phyloP scores from a whole-genome alignment of 2,329 filamentous ascomycete species.

The Hysterium pulicare region DNA sequence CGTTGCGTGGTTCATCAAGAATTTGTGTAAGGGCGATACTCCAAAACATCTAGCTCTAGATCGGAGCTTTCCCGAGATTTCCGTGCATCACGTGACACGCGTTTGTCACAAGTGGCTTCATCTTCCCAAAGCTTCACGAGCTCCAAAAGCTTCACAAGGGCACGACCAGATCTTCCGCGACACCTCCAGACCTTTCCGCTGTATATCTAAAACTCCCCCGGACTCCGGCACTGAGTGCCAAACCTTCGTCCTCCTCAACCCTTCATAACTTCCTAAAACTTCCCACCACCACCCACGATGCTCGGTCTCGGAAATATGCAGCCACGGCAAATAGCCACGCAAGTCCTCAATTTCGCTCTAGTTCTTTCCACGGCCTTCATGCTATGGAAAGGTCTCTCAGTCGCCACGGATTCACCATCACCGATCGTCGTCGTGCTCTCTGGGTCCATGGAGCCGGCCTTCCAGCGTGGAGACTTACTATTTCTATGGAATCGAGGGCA shows the following conservation, averaged over 20 bases:
- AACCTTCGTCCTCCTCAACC: background rate
- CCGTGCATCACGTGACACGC: too few relatives aligned
- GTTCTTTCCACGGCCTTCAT: constrained; percentile 91
- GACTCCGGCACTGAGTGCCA: background rate
- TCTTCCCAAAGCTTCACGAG: too few relatives aligned
- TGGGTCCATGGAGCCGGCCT: constrained; percentile 80
- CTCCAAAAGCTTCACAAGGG: too few relatives aligned
- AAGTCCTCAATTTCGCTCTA: constrained; percentile 86
- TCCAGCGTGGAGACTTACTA: constrained; percentile 72
- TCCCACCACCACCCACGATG: constrained; percentile 22
- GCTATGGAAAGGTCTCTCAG: constrained; percentile 83
- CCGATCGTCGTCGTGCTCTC: constrained; percentile 82
- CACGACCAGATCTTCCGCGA: too few relatives aligned
- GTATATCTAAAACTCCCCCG: background rate
- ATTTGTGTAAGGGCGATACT: too few relatives aligned
- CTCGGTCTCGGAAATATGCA: constrained; percentile 58
- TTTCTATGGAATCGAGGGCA: constrained; percentile 70
- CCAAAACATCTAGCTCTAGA: too few relatives aligned
- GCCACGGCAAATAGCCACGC: constrained; percentile 74
- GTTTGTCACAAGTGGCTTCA: too few relatives aligned
- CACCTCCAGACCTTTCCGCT: too few relatives aligned
- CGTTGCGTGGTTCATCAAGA: too few relatives aligned
- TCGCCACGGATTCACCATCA: constrained; percentile 62
- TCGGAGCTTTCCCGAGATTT: too few relatives aligned
- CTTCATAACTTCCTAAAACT: too few relatives aligned